A percentile compares a stretch with the other conserved stretches of the same genome.
These are phyloP conservation scores for Elongisporangium prolatum DNA, from an alignment of 352 stramenopile species.

Conservation along the genomic window DNA sequence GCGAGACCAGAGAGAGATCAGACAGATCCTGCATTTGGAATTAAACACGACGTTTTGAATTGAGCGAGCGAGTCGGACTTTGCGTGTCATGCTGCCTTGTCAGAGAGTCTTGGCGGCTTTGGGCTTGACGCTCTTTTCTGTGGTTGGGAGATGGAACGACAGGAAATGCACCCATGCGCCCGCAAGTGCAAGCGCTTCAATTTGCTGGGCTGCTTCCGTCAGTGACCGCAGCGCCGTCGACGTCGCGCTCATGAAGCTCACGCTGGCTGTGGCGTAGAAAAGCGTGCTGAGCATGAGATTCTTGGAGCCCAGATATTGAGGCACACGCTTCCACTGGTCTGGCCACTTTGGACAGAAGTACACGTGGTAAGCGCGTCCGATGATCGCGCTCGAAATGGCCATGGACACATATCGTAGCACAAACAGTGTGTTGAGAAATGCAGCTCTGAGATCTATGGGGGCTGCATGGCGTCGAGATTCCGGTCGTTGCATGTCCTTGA, in stretches of 20 bases:
- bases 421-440: slow-evolving; percentile 49
- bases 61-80: too few relatives aligned
- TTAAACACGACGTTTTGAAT: too few relatives aligned
- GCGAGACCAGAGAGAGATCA: too few relatives aligned
- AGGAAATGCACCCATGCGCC: slow-evolving; percentile 46
- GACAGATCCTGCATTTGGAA: too few relatives aligned
- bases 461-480: neutral
- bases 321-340: slow-evolving; percentile 38
- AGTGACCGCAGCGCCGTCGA: slow-evolving; percentile 34
- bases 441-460: slow-evolving; percentile 8
- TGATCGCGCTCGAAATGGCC: slow-evolving; percentile 24
- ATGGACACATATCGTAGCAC: slow-evolving; percentile 23
- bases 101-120: too few relatives aligned
- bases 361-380: slow-evolving; percentile 45
- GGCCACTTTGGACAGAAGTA: slow-evolving; percentile 47
- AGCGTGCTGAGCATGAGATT: slow-evolving; percentile 52
- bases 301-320: slow-evolving; percentile 57
- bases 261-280: slow-evolving; percentile 32
- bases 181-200: slow-evolving; percentile 40
- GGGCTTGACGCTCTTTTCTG: too few relatives aligned
- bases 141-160: slow-evolving; percentile 13
- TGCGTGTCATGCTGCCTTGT: too few relatives aligned
- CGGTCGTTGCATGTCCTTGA: slow-evolving; percentile 7
- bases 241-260: slow-evolving; percentile 37
- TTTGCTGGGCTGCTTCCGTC: slow-evolving; percentile 35